Evolutionary conservation across 495 filamentous ascomycete genomes (phyloP).

Genomic region (Talaromyces thailandensis): DNA sequence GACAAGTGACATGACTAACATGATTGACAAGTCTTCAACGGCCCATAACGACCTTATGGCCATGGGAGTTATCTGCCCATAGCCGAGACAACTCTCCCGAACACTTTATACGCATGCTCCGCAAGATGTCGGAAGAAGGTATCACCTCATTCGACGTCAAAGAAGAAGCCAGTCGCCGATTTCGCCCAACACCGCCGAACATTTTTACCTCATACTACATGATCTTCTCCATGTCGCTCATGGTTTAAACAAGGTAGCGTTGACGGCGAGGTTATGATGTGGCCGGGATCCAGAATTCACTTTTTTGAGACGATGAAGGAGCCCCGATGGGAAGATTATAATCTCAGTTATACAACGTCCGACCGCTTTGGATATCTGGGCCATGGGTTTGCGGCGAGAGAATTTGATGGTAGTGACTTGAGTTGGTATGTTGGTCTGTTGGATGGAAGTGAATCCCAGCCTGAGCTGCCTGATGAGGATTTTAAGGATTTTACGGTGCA

Average conservation of each 20-base stretch:
- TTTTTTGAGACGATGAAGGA: conserved; percentile 42
- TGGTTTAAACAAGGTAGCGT: conserved; percentile 30
- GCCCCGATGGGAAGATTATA: conserved; percentile 41
- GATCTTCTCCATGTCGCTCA: conserved; percentile 23
- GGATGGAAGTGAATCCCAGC: no score
- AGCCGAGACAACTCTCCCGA: no score
- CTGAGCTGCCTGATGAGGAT: no score
- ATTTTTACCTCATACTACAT: neutral
- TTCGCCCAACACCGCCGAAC: no score
- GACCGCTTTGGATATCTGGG: conserved; percentile 43
- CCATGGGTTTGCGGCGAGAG: conserved; percentile 25
- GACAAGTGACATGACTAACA: no score
- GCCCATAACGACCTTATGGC: conserved; percentile 20
- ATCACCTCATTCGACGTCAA: no score
- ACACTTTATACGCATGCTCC: no score
- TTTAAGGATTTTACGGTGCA: no score
- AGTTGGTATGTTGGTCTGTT: no score
- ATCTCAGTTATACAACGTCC: conserved; percentile 19
- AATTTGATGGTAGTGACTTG: conserved; percentile 12
- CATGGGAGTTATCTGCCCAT: no score
- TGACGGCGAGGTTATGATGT: conserved; percentile 18
- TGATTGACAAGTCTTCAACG: conserved; percentile 19
- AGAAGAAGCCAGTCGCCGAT: no score
- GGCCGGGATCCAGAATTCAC: conserved; percentile 29
- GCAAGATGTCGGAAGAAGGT: no score